These are phyloP conservation scores for Podospora sp. DNA, from an alignment of 495 filamentous ascomycete genomes.

Conservation along the genomic window DNA sequence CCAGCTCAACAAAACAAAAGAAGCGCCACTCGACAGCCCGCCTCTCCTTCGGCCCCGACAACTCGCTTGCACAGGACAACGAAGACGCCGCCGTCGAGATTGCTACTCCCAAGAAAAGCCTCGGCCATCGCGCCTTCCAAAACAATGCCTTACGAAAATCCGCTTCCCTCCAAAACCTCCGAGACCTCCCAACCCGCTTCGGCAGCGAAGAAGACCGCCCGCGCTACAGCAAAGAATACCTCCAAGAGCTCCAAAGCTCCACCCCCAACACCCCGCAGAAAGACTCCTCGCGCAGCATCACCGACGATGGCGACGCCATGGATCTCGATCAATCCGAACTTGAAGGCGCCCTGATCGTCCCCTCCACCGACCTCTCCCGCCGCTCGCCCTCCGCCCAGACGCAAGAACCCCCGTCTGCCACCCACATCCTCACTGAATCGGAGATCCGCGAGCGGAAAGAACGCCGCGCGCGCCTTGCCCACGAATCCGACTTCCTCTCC, in stretches of 20 bases:
- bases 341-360: slow-evolving; percentile 65
- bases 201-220: slow-evolving; percentile 69
- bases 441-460: slow-evolving; percentile 93
- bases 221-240: slow-evolving; percentile 81
- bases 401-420: not conserved
- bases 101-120: slow-evolving; percentile 65
- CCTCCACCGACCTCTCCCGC: slow-evolving; percentile 42
- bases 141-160: slow-evolving; percentile 63
- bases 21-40: slow-evolving; percentile 66
- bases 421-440: slow-evolving; percentile 71
- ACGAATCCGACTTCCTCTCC: slow-evolving; percentile 78
- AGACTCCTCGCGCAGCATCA: slow-evolving; percentile 37
- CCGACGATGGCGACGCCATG: slow-evolving; percentile 41
- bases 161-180: slow-evolving; percentile 34
- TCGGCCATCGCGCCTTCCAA: slow-evolving; percentile 72
- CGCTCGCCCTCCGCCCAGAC: slow-evolving; percentile 17
- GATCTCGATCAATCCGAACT: slow-evolving; percentile 55
- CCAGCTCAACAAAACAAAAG: slow-evolving; percentile 52
- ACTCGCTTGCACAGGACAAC: slow-evolving; percentile 57
- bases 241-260: slow-evolving; percentile 79
- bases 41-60: slow-evolving; percentile 74
- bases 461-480: slow-evolving; percentile 74
- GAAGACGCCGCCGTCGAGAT: slow-evolving; percentile 29
- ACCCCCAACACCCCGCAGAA: slow-evolving; percentile 78
- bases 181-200: slow-evolving; percentile 59